These are phyloP conservation scores for Kwoniella bestiolae DNA, from an alignment of 768 basidiomycete genomes.

Conservation along the genomic window DNA sequence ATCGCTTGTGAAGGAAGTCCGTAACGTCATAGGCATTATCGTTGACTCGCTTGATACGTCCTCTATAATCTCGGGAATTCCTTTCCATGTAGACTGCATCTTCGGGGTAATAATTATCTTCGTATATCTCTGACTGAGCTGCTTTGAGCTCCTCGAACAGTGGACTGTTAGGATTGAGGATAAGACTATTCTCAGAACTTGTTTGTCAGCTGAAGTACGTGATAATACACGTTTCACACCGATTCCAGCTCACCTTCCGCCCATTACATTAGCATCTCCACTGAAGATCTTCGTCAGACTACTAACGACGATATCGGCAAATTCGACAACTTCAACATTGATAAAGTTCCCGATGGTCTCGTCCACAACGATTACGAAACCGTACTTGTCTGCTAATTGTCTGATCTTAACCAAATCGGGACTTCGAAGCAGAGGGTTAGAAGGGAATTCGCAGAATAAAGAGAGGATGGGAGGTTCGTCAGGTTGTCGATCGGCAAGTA, in stretches of 20 bases:
- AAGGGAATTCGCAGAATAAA: constrained; percentile 91
- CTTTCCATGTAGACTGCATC: constrained; percentile 97
- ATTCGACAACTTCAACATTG: constrained; percentile 86
- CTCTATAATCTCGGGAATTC: constrained; percentile 89
- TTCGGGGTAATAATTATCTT: constrained; percentile 85
- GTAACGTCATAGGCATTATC: constrained; percentile 80
- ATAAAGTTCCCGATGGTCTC: constrained; percentile 94
- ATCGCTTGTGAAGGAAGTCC: constrained; percentile 71
- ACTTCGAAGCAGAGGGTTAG: constrained; percentile 89
- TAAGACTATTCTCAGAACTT: constrained; percentile 64
- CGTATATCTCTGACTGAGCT: constrained; percentile 66
- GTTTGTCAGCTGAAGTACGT: background rate
- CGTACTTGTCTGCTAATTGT: constrained; percentile 79
- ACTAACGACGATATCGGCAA: constrained; percentile 85
- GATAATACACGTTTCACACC: too few relatives aligned
- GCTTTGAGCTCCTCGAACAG: constrained; percentile 72
- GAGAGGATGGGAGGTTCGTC: constrained; percentile 70
- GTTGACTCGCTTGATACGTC: constrained; percentile 76
- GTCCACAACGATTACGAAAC: constrained; percentile 86
- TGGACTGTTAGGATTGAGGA: constrained; percentile 77
- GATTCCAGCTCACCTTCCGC: constrained; percentile 83
- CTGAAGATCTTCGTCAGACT: constrained; percentile 95
- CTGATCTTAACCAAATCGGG: constrained; percentile 76
- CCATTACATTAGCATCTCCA: constrained; percentile 94
- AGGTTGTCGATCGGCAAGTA: constrained; percentile 60